Evolutionary conservation across 345 rosid species (phyloP).

Genomic region (Moricandia arvensis): DNA sequence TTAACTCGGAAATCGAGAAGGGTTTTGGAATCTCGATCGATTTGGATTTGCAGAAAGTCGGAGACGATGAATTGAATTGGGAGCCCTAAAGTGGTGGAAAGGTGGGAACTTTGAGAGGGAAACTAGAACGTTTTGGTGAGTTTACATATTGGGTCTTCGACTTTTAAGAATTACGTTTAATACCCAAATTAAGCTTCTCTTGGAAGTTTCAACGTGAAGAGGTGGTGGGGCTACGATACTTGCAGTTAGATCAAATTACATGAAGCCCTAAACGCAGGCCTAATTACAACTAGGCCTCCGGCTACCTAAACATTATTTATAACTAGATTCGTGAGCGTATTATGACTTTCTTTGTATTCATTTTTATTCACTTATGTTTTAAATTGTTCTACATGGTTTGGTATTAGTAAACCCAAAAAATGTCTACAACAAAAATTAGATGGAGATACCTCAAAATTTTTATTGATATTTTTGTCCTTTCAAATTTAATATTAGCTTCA

Average conservation of each 20-base stretch:
- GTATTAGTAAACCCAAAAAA: too few relatives aligned
- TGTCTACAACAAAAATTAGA: too few relatives aligned
- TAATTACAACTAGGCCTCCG: background rate
- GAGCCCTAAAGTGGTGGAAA: slow-evolving; percentile 1
- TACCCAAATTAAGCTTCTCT: background rate
- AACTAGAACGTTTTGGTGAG: slow-evolving; percentile 9
- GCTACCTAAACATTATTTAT: too few relatives aligned
- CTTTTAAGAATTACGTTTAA: background rate
- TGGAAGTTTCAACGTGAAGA: background rate
- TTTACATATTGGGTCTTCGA: background rate
- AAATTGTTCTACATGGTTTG: too few relatives aligned
- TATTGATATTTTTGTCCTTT: too few relatives aligned
- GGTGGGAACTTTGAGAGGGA: slow-evolving; percentile 32
- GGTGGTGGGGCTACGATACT: background rate
- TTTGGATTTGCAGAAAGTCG: background rate
- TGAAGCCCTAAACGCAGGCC: background rate
- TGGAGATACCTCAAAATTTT: too few relatives aligned
- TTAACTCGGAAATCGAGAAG: background rate
- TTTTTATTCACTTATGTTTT: too few relatives aligned
- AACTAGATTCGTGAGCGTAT: too few relatives aligned
- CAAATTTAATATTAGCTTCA: too few relatives aligned
- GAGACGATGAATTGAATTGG: background rate
- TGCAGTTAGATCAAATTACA: background rate
- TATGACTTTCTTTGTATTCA: too few relatives aligned
- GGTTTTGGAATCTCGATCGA: background rate